Percentiles rank a stretch among this genome's conserved stretches.
These are phyloP conservation scores for Penicillium sp. DNA, from an alignment of 2,329 filamentous ascomycete species.

Conservation along the genomic window DNA sequence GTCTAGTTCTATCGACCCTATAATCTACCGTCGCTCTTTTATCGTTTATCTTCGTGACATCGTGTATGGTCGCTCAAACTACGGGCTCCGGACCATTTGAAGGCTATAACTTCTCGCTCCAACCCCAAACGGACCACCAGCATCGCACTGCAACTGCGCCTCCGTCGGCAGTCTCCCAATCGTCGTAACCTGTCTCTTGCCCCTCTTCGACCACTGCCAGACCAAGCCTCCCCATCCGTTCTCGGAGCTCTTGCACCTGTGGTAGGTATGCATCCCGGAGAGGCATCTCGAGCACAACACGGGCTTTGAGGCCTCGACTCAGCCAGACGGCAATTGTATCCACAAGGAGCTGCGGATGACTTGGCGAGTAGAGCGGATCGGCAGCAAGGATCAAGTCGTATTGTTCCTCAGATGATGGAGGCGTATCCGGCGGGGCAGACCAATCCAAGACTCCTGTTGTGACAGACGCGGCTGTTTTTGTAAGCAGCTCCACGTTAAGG, in stretches of 20 bases:
- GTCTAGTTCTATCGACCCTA: constrained; percentile 13
- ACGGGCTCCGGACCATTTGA: not conserved
- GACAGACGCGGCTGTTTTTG: constrained; percentile 60
- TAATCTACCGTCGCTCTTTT: constrained; percentile 10
- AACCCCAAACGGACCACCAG: constrained; percentile 55
- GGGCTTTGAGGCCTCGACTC: constrained; percentile 58
- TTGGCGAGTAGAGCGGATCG: constrained; percentile 84
- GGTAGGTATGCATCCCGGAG: constrained; percentile 69
- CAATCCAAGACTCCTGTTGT: constrained; percentile 75
- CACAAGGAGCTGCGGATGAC: constrained; percentile 77
- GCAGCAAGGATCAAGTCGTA: constrained; percentile 77
- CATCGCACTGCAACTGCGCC: constrained; percentile 49
- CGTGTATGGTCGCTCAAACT: constrained; percentile 22
- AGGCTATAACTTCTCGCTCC: constrained; percentile 42
- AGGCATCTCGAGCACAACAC: constrained; percentile 80
- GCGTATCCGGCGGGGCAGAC: constrained; percentile 48
- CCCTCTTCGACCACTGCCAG: constrained; percentile 58
- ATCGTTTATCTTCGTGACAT: constrained; percentile 38
- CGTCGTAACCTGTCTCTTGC: constrained; percentile 52
- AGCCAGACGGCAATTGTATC: constrained; percentile 73
- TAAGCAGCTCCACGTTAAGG: constrained; percentile 64
- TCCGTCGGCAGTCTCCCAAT: constrained; percentile 52
- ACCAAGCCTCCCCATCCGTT: constrained; percentile 62
- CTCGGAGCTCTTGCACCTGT: constrained; percentile 67
- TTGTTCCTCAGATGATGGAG: constrained; percentile 38